Evolutionary conservation across 1,284 basidiomycete species (phyloP).

Genomic region (Boletus mariae): DNA sequence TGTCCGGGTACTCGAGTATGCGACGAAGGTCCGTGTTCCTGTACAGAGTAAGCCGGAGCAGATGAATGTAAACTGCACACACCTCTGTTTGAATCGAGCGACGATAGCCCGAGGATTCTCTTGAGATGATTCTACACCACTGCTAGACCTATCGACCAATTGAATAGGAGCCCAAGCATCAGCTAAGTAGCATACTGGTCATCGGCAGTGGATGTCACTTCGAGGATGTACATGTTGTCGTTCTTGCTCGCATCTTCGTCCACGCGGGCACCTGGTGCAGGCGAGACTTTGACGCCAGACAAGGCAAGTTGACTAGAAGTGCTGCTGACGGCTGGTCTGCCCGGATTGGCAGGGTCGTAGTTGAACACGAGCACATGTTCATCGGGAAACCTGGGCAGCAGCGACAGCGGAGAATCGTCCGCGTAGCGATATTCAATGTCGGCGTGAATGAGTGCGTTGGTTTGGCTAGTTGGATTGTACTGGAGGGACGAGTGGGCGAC

Average conservation of each 20-base stretch:
- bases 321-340: constrained; percentile 50
- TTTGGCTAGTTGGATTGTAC: constrained; percentile 29
- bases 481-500: constrained; percentile 50
- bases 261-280: constrained; percentile 62
- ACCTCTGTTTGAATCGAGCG: constrained; percentile 66
- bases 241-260: constrained; percentile 48
- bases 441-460: constrained; percentile 58
- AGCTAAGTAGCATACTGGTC: constrained; percentile 39
- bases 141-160: constrained; percentile 7
- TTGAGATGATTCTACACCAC: constrained; percentile 36
- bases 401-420: constrained; percentile 62
- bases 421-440: constrained; percentile 77
- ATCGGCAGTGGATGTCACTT: constrained; percentile 49
- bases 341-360: constrained; percentile 43
- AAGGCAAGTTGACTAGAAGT: constrained; percentile 59
- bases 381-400: constrained; percentile 54
- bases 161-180: constrained; percentile 3
- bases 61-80: constrained; percentile 6
- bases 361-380: constrained; percentile 73
- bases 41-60: constrained; percentile 12
- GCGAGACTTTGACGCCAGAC: constrained; percentile 56
- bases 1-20: constrained; percentile 48
- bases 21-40: constrained; percentile 59
- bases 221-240: constrained; percentile 69
- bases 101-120: constrained; percentile 48